Percentiles rank a stretch among this genome's conserved stretches.
phyloP scores from a whole-genome alignment of 495 filamentous ascomycete genomes.

The Penicillium bialowiezense region DNA sequence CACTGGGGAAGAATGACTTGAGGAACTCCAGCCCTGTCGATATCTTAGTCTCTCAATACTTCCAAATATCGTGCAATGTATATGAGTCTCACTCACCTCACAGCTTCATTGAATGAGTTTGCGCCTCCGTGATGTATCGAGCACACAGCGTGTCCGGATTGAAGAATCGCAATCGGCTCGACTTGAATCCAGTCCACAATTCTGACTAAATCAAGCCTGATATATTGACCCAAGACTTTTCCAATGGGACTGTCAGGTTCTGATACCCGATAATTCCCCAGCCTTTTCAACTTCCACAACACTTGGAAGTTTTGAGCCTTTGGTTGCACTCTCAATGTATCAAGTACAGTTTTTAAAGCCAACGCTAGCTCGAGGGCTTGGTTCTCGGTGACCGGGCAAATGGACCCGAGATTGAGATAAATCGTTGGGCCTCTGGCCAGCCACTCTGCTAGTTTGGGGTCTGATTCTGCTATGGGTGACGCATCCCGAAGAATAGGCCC shows the following conservation, averaged over 20 bases:
- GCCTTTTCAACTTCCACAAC: constrained; percentile 1
- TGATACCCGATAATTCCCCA: neutral
- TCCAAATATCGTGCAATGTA: no score
- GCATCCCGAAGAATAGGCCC: neutral
- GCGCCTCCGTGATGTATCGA: constrained; percentile 1
- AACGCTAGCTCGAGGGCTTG: no score
- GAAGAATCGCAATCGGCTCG: neutral
- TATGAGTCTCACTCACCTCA: neutral
- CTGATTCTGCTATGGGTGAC: neutral
- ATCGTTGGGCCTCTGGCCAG: no score
- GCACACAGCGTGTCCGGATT: neutral
- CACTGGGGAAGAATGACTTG: constrained; percentile 1
- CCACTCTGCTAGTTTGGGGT: neutral
- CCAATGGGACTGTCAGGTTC: neutral
- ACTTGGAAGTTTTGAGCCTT: neutral
- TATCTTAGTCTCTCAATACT: neutral
- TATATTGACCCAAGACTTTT: neutral
- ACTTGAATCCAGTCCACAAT: constrained; percentile 1
- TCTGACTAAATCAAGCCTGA: neutral
- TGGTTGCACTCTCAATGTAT: neutral
- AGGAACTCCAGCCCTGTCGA: neutral
- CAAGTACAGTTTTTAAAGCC: no score
- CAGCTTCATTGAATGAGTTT: constrained; percentile 1
- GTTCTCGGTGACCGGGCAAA: no score
- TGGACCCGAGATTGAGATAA: no score